Evolutionary conservation across 192 early-diverging fungal species (phyloP), one percentile per base, ranked within the genome.

Genomic region (Linnemannia zychae): DNA sequence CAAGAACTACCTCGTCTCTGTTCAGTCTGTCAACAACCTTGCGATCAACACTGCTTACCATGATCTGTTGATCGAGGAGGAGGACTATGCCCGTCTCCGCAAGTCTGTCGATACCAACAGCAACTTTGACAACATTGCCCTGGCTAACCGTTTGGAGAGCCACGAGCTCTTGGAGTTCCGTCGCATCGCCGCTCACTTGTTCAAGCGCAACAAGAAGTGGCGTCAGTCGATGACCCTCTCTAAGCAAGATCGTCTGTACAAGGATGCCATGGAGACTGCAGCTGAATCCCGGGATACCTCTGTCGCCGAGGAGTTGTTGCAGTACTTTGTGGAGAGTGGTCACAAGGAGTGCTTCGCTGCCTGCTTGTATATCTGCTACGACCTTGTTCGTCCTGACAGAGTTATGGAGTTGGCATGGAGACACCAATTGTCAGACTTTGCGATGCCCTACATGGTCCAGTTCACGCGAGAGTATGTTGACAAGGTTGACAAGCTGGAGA

Each of bases 211-310:
- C 91, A 97, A 96, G 89, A 95, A 97, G 80, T 99, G 98, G 98
- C 91, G 93, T 82, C 96, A 99, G 86, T 98, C 97, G 37, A 95
- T 99, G 84, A 91, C 93, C 13, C 89, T 99, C 50, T 99, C 97
- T 24, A 99, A 99, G 92, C 95, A 98, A 89, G 98, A 99, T 88
- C 92, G 96, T 79, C 92, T 99, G 52, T 99, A 94, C 92, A 98
- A 99, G 91, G 99, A 99, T 82, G 98, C 98, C 1, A 99, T 99
- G 96, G 97, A 98, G 74, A 99, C 99, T 7, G 99, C 97, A 15
- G 95, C 96, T n/a, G 94, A 95, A 75, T 98, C 97, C 17, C 91
- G 91, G 49, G 96, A 93, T 78, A 90, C 93, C 22, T 96, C 98
- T 72, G 94, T 97, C 28, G 97, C 96, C 60, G 97, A 99, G 84